Evolutionary conservation across 1,139 yeast species (phyloP), one percentile per base, ranked within the genome.

Genomic region (Suhomyces anneliseae): DNA sequence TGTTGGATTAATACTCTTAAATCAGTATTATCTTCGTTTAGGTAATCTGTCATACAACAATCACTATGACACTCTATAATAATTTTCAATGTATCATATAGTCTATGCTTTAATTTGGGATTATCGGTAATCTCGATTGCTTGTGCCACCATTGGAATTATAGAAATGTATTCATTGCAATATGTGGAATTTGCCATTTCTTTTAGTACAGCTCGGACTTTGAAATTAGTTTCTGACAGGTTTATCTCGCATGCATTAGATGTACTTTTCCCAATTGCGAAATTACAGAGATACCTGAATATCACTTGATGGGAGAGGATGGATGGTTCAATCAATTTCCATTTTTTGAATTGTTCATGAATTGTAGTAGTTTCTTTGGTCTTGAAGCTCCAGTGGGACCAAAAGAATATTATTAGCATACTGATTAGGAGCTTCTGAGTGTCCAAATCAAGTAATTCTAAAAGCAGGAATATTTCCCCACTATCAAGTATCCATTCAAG

Each of bases 11-110:
- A 50, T 0, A 56, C 52, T 43, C 66, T 70, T 37, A 74, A 55
- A 26, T 59, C 65, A 4, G 53, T 56, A 0, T 49, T 42, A 5
- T 49, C 48, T 36, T 67, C 70, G 12, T 47, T 41, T 14, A 73
- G 51, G 48, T 69, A 65, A 1, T 66, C 69, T 10, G 38, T 51
- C 70, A 71, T 66, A 46, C 79, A 74, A 49, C 79, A 74, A 2
- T 56, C 40, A 8, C 54, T 36, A 53, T 75, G 81, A 9, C 43
- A 47, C 12, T 54, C 52, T 1, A 72, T 51, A 7, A 74, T 46
- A 1, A 55, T 42, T 32, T 59, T 56, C 4, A 69, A 54, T 3
- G 68, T 54, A 6, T 65, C 64, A 51, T 66, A 71, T 49, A 68
- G 66, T 7, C 64, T 45, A n/a, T 52, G 48, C 42, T 60, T 61